Base-by-base conservation (phyloP, 257 asterid species). In the Capsicum baccatum region DNA sequence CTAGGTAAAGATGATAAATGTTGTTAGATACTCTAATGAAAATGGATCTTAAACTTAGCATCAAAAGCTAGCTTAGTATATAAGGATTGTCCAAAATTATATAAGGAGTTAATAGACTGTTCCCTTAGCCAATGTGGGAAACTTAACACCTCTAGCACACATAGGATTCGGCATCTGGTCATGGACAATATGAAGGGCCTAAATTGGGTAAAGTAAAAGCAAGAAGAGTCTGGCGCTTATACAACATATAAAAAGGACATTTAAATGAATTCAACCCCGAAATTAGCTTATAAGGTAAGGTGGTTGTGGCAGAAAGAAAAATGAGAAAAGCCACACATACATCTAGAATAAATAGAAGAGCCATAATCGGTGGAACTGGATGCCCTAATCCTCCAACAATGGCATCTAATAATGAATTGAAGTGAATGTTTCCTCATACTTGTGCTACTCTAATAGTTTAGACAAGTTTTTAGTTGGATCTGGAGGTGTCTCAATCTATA, bases 321-420 rank as follows among this genome's bases (percentile, higher is more conserved):
- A 21, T 11, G 26, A 48, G 63, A 2, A 76, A 7, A 83, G 83
- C 62, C 79, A 9, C 64, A 26, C 96, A 58, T 93, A 94, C 99
- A 86, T 96, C 98, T 68, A 96, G 89, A 86, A 93, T 96, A 86
- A 96, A 92, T 81, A 94, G 97, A 88, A 92, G 96, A 60, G 97
- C 98, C 98, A 94, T 94, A 79, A 96, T 94, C 12, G 99, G 99
- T 79, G 98, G 99, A 89, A 92, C 93, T 79, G 99, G 98, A 89
- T 96, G 94, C 88, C 97, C 99, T 87, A 96, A 78, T 85, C 99
- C 99, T 76, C 91, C 90, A 42, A 94, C 97, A 81, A 93, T 88
- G 87, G 99, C 97, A 87, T 93, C 91, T 74, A 94, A 88, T 55
- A 97, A 88, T 63, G 91, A 90, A 85, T 92, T 91, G 74, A 94